A percentile compares a stretch with the other conserved stretches of the same genome.
phyloP scores from a whole-genome alignment of 805 yeast genomes.

The Hanseniaspora guilliermondii region DNA sequence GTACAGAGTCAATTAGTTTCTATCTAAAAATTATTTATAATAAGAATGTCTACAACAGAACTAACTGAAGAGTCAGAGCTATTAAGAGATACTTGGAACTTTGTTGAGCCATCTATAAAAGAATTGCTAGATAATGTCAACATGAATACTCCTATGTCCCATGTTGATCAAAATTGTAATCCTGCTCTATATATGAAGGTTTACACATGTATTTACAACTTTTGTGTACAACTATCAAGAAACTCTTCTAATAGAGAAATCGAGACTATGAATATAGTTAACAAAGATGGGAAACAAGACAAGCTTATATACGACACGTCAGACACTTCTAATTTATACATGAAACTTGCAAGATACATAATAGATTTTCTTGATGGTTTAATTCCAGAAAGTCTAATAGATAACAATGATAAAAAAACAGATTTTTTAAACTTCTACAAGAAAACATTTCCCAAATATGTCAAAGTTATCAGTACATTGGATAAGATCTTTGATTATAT shows the following conservation, averaged over 20 bases:
- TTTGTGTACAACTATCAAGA: conserved; percentile 71
- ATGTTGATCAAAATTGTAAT: conserved; percentile 12
- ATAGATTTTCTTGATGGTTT: conserved; percentile 43
- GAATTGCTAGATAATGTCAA: conserved; percentile 43
- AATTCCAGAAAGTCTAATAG: conserved; percentile 30
- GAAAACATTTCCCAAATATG: conserved; percentile 74
- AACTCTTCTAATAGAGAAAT: conserved; percentile 26
- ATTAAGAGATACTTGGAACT: conserved; percentile 59
- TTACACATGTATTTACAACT: conserved; percentile 84
- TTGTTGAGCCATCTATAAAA: conserved; percentile 63
- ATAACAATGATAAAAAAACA: conserved; percentile 31
- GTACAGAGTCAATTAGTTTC: too few relatives aligned
- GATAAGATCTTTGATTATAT: conserved; percentile 90
- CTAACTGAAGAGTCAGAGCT: background rate
- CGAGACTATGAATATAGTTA: conserved; percentile 29
- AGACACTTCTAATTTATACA: conserved; percentile 58
- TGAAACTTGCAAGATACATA: conserved; percentile 55
- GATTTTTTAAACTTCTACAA: conserved; percentile 72
- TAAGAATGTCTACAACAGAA: background rate
- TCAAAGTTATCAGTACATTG: conserved; percentile 81
- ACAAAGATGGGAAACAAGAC: conserved; percentile 3
- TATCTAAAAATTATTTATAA: background rate
- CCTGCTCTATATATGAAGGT: conserved; percentile 64
- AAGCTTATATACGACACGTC: conserved; percentile 10
- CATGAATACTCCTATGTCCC: conserved; percentile 12